Base-by-base conservation (phyloP, 306 rosid species). In the Glycine tomentella region DNA sequence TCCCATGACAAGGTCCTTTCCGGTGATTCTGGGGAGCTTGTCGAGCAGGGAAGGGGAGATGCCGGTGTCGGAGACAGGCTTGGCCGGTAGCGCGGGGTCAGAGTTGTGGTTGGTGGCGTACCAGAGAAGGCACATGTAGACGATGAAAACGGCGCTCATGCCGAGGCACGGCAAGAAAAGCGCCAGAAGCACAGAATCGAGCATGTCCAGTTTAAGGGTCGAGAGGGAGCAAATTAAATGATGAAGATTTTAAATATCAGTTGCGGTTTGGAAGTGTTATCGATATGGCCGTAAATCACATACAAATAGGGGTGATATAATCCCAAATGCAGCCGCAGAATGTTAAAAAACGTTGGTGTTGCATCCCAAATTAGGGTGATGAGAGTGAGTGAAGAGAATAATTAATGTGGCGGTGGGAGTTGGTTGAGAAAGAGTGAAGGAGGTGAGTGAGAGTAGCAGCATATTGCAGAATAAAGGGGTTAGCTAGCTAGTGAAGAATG, bases 71-170 rank as follows among this genome's bases (percentile, higher is more conserved):
- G 81, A 4, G 33, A 69, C 58, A 8, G 85, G 71, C 84, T 91
- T 93, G 0, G 9, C 85, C 79, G 90, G 87, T 3, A 50, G 5
- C 2, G 3, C 11, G 25, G 20, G 20, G 50, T 57, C 11, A 42
- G 85, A 0, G 53, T 44, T 85, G 34, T 57, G 80, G 1, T 74
- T 83, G 4, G 94, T 83, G 68, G 89, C 90, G 87, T 86, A 93
- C 97, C 97, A 93, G 8, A 91, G 76, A 9, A 93, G 89, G 34
- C 92, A 91, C 48, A 90, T 78, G 83, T 93, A 93, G 31, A 90
- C 81, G 0, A 88, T 40, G 86, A 91, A 90, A 68, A 93, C 84
- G 13, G 84, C 86, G 70, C 85, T 84, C 84, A 91, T 88, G 59
- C 93, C 97, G 6, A 85, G 87, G 48, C 97, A 91, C 0, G 97